phyloP scores from a whole-genome alignment of 495 filamentous ascomycete species.

The Letharia columbiana region DNA sequence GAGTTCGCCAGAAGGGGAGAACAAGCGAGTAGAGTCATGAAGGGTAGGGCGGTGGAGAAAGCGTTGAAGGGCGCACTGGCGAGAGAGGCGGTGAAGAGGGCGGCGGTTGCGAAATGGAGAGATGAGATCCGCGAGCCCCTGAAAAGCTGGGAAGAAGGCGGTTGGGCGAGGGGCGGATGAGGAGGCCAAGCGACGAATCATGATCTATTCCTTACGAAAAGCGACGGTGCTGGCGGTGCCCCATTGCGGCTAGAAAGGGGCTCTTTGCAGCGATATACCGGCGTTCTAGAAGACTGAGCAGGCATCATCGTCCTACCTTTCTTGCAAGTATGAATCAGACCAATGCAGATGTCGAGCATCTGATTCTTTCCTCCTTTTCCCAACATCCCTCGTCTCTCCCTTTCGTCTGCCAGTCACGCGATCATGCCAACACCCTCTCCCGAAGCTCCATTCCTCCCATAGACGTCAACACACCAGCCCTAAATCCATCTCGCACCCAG shows the following conservation, averaged over 20 bases:
- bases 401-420: background rate
- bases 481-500: background rate
- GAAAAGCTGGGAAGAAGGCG: background rate
- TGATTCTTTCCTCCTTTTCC: background rate
- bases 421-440: background rate
- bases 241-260: background rate
- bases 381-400: background rate
- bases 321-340: background rate
- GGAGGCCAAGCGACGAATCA: background rate
- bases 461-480: background rate
- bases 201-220: background rate
- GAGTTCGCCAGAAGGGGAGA: conserved; percentile 37
- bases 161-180: conserved; percentile 9
- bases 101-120: conserved; percentile 31
- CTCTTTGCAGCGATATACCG: background rate
- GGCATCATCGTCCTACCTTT: background rate
- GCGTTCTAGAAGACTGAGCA: background rate
- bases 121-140: background rate
- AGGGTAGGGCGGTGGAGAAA: conserved; percentile 39
- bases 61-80: conserved; percentile 35
- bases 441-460: background rate
- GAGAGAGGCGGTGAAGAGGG: conserved; percentile 38
- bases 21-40: conserved; percentile 36
- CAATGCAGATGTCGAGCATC: background rate
- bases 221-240: conserved; percentile 12